Evolutionary conservation across 139 green algal genomes (phyloP), one percentile per base, ranked within the genome.

Genomic region (Volvox africanus): DNA sequence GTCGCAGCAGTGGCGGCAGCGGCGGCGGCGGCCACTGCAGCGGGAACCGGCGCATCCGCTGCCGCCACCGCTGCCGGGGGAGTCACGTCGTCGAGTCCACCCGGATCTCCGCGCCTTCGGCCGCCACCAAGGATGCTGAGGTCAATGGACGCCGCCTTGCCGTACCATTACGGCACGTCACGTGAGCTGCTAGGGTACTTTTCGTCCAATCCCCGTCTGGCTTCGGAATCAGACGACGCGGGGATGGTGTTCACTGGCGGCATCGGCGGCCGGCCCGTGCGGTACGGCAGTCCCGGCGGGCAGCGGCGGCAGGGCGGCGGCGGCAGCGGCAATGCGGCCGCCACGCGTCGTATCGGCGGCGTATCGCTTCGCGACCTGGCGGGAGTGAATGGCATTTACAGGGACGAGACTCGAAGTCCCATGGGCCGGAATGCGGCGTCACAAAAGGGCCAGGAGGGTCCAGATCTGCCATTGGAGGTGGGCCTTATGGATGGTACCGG

Each of bases 171-270:
- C 82, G 82, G 82, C 33, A 65, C 37, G 18, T 36, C 62, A 1
- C 85, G 85, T 12, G 85, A 89, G 33, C 68, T 89, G 85, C 28
- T 89, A 24, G 85, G 85, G 32, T 89, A 89, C 37, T 62, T 36
- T 36, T 87, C 81, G 21, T 44, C 65, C 65, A 28, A 1, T 20
- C 28, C 30, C 19, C 21, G 30, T 1, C 33, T 61, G 32, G 19
- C 62, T 16, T 0, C 26, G 24, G 24, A 26, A 2, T 18, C 21
- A 1, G 19, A 36, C 37, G 32, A 68, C 12, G 68, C 37, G 26
- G 44, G 69, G 37, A 22, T 68, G 28, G 20, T 82, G 0, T 89
- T 89, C 83, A 80, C 83, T 11, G 83, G 83, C 33, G 83, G 83
- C 24, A 80, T 89, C 21, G 85, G 85, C 69, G 69, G 69, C 85